phyloP scores from a whole-genome alignment of 305 asterid genomes.

The Fraxinus paxiana region DNA sequence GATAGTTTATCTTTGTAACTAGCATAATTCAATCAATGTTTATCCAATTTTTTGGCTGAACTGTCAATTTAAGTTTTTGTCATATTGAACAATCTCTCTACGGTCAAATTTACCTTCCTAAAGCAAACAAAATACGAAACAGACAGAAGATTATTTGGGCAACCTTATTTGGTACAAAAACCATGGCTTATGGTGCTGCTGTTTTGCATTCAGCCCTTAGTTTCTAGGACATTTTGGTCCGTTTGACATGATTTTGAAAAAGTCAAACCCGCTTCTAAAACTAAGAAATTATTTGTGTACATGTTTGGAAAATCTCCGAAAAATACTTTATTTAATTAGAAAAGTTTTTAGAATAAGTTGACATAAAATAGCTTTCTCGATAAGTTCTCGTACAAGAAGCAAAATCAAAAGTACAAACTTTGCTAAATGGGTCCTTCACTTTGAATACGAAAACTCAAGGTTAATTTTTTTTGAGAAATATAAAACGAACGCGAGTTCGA shows the following conservation, averaged over 20 bases:
- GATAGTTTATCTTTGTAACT: background rate
- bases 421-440: background rate
- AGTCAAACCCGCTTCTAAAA: background rate
- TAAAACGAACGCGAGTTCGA: background rate
- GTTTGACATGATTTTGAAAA: background rate
- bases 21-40: background rate
- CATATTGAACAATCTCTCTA: background rate
- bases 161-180: background rate
- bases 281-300: background rate
- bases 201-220: background rate
- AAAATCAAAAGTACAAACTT: no score
- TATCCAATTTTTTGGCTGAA: background rate
- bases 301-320: background rate
- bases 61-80: background rate
- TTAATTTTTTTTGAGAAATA: background rate
- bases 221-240: background rate
- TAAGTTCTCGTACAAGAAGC: background rate
- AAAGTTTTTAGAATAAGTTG: background rate
- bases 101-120: background rate
- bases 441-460: background rate
- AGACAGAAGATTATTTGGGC: background rate
- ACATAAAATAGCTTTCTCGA: background rate
- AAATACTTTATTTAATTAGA: background rate
- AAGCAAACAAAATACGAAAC: background rate
- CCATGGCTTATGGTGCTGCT: background rate